phyloP scores from a whole-genome alignment of 2,329 filamentous ascomycete species.

The Elsinoe australis region DNA sequence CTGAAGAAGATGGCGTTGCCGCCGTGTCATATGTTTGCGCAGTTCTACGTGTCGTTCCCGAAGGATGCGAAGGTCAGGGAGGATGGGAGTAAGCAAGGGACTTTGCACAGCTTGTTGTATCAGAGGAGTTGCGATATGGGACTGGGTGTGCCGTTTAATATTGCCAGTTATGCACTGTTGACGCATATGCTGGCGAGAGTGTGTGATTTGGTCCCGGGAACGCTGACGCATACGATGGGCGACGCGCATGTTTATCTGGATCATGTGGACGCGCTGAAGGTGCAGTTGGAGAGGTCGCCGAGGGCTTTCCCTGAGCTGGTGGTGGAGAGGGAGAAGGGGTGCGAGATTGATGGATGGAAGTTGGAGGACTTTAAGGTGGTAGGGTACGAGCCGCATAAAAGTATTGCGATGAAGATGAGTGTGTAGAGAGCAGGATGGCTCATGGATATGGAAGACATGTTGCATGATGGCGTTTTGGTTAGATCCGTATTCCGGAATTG shows the following conservation, averaged over 20 bases:
- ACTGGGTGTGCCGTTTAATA: constrained; percentile 94
- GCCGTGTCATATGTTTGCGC: constrained; percentile 95
- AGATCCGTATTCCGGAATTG: not conserved
- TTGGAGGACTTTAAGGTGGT: constrained; percentile 79
- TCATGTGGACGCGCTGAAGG: constrained; percentile 77
- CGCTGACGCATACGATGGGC: constrained; percentile 89
- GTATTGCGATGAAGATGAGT: constrained; percentile 98
- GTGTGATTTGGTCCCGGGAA: constrained; percentile 75
- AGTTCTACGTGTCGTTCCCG: constrained; percentile 84
- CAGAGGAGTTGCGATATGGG: constrained; percentile 96
- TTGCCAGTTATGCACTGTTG: constrained; percentile 84
- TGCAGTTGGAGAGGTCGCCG: constrained; percentile 74
- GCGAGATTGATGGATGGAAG: constrained; percentile 84
- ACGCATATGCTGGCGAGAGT: constrained; percentile 93
- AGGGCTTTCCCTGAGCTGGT: constrained; percentile 70
- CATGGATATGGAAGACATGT: too few relatives aligned
- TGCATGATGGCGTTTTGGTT: not conserved
- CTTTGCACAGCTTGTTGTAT: constrained; percentile 81
- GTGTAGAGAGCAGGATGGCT: constrained; percentile 49
- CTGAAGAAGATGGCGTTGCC: constrained; percentile 82
- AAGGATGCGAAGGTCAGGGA: constrained; percentile 23
- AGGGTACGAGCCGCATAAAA: constrained; percentile 84
- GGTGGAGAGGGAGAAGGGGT: constrained; percentile 59
- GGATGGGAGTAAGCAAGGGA: constrained; percentile 47
- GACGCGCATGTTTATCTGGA: constrained; percentile 96